Evolutionary conservation across 768 basidiomycete genomes (phyloP).

Genomic region (Lactarius vividus): DNA sequence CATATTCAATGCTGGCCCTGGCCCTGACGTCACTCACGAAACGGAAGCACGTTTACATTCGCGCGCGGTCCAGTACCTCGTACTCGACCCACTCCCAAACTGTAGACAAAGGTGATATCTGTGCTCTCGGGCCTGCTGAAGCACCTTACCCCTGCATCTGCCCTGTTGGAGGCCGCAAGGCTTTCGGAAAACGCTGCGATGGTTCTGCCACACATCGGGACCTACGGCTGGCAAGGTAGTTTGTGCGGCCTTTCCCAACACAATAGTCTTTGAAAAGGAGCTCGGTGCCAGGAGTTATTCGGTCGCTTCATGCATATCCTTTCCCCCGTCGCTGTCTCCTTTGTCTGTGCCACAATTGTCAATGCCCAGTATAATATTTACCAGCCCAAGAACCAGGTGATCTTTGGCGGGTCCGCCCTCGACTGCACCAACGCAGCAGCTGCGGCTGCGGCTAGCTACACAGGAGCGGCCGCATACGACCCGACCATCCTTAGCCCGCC

Average conservation of each 20-base stretch:
- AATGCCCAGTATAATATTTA: conserved; percentile 14
- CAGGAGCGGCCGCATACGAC: conserved; percentile 52
- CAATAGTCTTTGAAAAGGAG: conserved; percentile 57
- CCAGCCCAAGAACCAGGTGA: conserved; percentile 25
- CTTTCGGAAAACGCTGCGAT: conserved; percentile 36
- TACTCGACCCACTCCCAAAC: too few species aligned
- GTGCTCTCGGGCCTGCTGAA: too few species aligned
- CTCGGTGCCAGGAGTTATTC: conserved; percentile 41
- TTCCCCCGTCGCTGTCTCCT: not conserved
- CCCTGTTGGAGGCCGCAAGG: too few species aligned
- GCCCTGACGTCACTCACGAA: too few species aligned
- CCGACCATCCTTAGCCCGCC: conserved; percentile 49
- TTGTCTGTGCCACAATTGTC: not conserved
- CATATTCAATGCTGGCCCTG: too few species aligned
- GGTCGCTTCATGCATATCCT: not conserved
- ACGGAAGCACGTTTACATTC: too few species aligned
- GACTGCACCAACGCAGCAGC: conserved; percentile 29
- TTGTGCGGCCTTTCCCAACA: conserved; percentile 43
- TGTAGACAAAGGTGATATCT: too few species aligned
- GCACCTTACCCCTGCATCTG: too few species aligned
- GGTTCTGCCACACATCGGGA: conserved; percentile 36
- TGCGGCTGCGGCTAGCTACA: conserved; percentile 43
- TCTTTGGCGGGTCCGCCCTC: conserved; percentile 21
- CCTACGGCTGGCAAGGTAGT: too few species aligned
- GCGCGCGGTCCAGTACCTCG: too few species aligned